Evolutionary conservation across 2,329 filamentous ascomycete species (phyloP).

Genomic region (Trichophyton rubrum): DNA sequence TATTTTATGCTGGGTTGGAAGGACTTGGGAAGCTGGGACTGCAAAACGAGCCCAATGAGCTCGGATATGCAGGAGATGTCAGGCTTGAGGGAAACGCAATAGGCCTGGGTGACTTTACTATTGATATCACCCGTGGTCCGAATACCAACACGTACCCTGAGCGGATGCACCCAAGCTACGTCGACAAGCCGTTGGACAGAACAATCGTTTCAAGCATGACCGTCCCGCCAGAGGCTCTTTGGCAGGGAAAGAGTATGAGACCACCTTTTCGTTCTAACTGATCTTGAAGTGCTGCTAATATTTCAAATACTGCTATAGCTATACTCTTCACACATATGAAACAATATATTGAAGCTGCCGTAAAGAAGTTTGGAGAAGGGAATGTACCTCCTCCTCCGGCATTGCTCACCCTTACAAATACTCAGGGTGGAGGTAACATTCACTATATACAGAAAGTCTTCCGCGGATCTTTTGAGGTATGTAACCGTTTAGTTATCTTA

Average conservation of each 20-base stretch:
- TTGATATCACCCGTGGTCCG: constrained; percentile 62
- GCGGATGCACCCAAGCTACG: constrained; percentile 49
- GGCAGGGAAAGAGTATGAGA: constrained; percentile 60
- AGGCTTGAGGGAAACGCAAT: constrained; percentile 56
- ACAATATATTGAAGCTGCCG: constrained; percentile 46
- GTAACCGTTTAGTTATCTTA: constrained; percentile 5
- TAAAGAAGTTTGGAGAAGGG: constrained; percentile 49
- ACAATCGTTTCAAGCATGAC: constrained; percentile 63
- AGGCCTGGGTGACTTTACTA: constrained; percentile 64
- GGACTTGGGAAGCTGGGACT: constrained; percentile 56
- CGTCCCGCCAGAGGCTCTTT: constrained; percentile 56
- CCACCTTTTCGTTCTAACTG: not conserved
- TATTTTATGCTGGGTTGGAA: constrained; percentile 75
- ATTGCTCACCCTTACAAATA: constrained; percentile 65
- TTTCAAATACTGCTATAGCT: constrained; percentile 17
- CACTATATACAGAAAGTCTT: constrained; percentile 89
- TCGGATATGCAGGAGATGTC: constrained; percentile 50
- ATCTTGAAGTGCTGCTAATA: not conserved
- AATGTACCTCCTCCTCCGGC: constrained; percentile 71
- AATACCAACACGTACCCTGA: constrained; percentile 47
- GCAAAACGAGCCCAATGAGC: constrained; percentile 38
- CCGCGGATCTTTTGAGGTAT: constrained; percentile 63
- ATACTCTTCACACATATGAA: constrained; percentile 53
- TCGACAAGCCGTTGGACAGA: constrained; percentile 58
- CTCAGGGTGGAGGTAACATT: constrained; percentile 52